Base-by-base conservation (phyloP, 345 rosid species). In the Eucalyptus tenuipes region DNA sequence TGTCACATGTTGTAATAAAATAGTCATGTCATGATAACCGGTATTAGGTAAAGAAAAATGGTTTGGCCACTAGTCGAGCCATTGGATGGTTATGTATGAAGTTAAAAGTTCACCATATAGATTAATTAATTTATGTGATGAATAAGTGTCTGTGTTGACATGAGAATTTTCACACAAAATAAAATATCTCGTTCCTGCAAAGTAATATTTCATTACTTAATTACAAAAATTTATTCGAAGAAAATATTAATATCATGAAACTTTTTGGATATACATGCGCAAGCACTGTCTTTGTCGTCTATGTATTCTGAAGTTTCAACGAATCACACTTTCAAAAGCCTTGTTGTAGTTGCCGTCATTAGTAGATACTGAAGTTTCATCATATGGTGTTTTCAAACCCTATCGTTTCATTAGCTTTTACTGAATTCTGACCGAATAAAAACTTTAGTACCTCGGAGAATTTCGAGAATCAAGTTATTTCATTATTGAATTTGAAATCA, bases 251-350 rank as follows among this genome's bases (percentile, higher is more conserved):
- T 20, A 20, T 71, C 25, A 12, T 2, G 0, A 10, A 18, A 37
- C 27, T 18, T 71, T 68, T 37, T 71, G 13, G 81, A 71, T 18
- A 18, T 37, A 3, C 2, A 37, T 20, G 25, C 3, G 14, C 13
- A 71, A 33, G 45, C 7, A 37, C 44, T 2, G 3, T 7, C 42
- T 1, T 66, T 20, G 11, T 33, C 7, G 0, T 16, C 42, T 8
- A 31, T 10, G 20, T 68, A 68, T 68, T 68, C 4, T 20, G 0
- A 33, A 68, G 24, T 17, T 68, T 68, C 42, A 17, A 7, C 24
- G 0, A 17, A 68, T 33, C 80, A 68, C 42, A 16, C 7, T 68
- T 33, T 0, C 13, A 33, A 33, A 33, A 68, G 80, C 24, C 80
- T 8, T 18, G 57, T 52, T 52, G 25, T 52, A 52, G 57, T 52